Conservation (phyloP, 768 basidiomycete genomes). For the Suillus bovinus region DNA sequence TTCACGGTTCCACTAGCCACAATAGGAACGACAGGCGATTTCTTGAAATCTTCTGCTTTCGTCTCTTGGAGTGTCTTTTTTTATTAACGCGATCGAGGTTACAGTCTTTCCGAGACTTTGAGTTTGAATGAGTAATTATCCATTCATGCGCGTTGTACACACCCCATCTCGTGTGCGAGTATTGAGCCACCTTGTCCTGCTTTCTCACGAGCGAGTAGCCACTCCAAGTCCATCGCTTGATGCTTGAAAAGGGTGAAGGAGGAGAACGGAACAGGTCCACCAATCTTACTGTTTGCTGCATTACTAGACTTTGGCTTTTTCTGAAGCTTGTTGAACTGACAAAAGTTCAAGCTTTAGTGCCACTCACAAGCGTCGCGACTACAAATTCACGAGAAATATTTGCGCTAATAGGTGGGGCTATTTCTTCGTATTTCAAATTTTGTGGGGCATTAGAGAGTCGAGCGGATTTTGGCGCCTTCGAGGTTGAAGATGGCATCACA, state of each 20-base stretch:
- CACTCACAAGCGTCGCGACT: not conserved
- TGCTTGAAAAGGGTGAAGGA: not conserved
- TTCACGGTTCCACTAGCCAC: not conserved
- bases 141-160: not conserved
- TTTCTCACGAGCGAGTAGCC: not conserved
- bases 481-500: not conserved
- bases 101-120: not conserved
- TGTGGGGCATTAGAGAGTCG: not conserved
- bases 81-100: not conserved
- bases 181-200: not conserved
- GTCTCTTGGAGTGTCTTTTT: not conserved
- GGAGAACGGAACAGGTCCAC: not conserved
- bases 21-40: not conserved
- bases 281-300: not conserved
- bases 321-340: not conserved
- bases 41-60: not conserved
- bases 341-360: not conserved
- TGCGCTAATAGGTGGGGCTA: not conserved
- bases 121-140: not conserved
- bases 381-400: not conserved
- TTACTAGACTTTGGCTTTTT: not conserved
- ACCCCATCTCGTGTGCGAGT: slow-evolving; percentile 1
- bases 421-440: not conserved
- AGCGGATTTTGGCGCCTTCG: not conserved
- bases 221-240: slow-evolving; percentile 5